Evolutionary conservation across 176 grass and related monocot species (phyloP).

Genomic region (Eleusine coracana): DNA sequence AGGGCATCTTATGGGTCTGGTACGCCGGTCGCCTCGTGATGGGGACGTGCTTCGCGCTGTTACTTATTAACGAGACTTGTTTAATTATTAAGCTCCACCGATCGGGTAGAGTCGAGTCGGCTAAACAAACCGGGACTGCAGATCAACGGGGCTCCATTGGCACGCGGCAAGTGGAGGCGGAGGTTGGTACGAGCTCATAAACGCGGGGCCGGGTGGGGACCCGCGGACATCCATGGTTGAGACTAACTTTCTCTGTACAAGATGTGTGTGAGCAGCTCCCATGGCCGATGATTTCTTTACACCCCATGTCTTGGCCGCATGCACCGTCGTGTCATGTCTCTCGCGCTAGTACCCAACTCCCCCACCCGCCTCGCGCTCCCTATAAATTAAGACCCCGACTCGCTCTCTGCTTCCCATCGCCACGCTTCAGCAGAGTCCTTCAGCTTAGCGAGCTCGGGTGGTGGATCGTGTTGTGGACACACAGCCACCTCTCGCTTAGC

Average conservation of each 20-base stretch:
- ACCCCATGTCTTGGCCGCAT: not conserved
- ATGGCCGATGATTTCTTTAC: constrained; percentile 1
- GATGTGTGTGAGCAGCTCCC: not conserved
- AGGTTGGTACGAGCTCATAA: constrained; percentile 28
- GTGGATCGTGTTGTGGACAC: not conserved
- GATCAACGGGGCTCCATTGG: not conserved
- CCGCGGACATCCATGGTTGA: not conserved
- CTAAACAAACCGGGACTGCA: too few relatives aligned
- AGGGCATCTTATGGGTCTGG: constrained; percentile 34
- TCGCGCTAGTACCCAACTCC: not conserved
- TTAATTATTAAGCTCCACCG: not conserved
- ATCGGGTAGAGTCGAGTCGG: too few relatives aligned
- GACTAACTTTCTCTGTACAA: not conserved
- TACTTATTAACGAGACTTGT: not conserved
- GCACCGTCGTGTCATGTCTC: not conserved
- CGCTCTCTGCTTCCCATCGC: constrained; percentile 31
- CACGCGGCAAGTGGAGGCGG: constrained; percentile 35
- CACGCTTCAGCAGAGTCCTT: not conserved
- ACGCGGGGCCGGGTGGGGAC: not conserved
- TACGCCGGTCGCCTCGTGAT: constrained; percentile 5
- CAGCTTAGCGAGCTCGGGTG: not conserved
- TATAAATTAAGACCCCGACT: constrained; percentile 39
- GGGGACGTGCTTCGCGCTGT: constrained; percentile 11
- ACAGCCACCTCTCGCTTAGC: not conserved
- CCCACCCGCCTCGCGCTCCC: not conserved